Percentiles rank a stretch among this genome's conserved stretches.
Evolutionary conservation across 1,284 basidiomycete species (phyloP).

Genomic region (Microbotryum scabiosae): DNA sequence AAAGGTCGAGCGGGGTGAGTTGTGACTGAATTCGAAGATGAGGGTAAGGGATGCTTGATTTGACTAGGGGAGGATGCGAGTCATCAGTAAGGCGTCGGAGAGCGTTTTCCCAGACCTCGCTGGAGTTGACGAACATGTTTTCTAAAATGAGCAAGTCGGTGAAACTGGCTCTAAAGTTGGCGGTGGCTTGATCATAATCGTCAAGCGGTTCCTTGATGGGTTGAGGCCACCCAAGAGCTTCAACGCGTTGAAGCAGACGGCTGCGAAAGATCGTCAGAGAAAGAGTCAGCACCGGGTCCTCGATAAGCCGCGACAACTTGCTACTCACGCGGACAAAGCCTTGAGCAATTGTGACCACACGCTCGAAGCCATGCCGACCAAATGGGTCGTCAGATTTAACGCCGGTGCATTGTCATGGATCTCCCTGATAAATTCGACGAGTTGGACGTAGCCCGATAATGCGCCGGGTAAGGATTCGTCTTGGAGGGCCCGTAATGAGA

Average conservation of each 20-base stretch:
- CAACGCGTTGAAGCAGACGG: conserved; percentile 53
- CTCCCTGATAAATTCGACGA: conserved; percentile 23
- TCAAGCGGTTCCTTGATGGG: conserved; percentile 42
- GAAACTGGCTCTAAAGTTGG: conserved; percentile 65
- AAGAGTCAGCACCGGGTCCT: background rate
- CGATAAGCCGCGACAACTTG: too few species aligned
- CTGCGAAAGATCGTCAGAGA: background rate
- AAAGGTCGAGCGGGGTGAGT: conserved; percentile 46
- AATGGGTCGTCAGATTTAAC: conserved; percentile 19
- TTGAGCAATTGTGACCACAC: conserved; percentile 27
- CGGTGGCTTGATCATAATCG: conserved; percentile 49
- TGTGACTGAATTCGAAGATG: background rate
- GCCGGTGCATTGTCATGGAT: conserved; percentile 12
- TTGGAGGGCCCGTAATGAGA: conserved; percentile 36
- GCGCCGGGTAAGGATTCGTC: conserved; percentile 40
- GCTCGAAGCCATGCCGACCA: conserved; percentile 26
- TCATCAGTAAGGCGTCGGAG: background rate
- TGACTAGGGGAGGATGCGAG: background rate
- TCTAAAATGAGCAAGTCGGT: conserved; percentile 66
- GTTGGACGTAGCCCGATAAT: conserved; percentile 27
- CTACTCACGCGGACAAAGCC: conserved; percentile 12
- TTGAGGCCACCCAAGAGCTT: conserved; percentile 72
- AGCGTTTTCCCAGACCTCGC: background rate
- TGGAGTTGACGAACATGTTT: conserved; percentile 51
- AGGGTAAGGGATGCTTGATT: conserved; percentile 3